Percentiles rank a stretch among this genome's conserved stretches.
Conservation (phyloP, 2,329 filamentous ascomycete species). For the Niveomyces coronatus region DNA sequence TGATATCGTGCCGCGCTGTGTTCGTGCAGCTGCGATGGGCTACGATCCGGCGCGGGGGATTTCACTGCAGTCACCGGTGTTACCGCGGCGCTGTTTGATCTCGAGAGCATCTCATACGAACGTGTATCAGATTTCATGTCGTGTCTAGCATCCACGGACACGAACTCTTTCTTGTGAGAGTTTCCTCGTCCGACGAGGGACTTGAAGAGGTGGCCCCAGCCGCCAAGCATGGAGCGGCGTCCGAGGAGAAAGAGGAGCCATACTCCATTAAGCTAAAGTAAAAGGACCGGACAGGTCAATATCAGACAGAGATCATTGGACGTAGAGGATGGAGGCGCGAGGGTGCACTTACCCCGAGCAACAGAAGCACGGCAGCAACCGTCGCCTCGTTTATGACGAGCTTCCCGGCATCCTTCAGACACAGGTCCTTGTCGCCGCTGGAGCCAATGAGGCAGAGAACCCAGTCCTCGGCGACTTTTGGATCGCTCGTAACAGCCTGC, state of each 20-base stretch:
- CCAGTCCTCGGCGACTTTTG: conserved; percentile 51
- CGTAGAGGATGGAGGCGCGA: neutral
- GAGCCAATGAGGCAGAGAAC: conserved; percentile 54
- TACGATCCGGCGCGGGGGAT: conserved; percentile 25
- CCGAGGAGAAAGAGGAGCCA: conserved; percentile 77
- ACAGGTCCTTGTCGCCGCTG: conserved; percentile 51
- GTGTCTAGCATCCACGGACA: conserved; percentile 69
- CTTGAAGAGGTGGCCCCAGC: conserved; percentile 62
- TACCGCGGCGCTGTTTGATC: conserved; percentile 43
- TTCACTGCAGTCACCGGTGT: conserved; percentile 37
- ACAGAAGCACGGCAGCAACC: conserved; percentile 68
- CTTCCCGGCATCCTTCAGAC: conserved; percentile 46
- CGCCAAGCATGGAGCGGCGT: conserved; percentile 73
- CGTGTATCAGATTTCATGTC: conserved; percentile 52
- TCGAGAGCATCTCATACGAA: conserved; percentile 73
- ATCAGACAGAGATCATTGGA: neutral
- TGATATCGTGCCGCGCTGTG: conserved; percentile 41
- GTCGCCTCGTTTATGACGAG: conserved; percentile 68
- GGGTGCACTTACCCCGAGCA: conserved; percentile 57
- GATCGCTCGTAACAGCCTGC: conserved; percentile 44
- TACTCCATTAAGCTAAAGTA: conserved; percentile 61
- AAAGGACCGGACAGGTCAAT: neutral
- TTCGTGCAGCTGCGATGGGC: conserved; percentile 46
- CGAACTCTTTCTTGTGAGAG: conserved; percentile 62
- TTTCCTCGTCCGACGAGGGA: conserved; percentile 30